phyloP scores from a whole-genome alignment of 1,284 basidiomycete species.

The Heterobasidion occidentale region DNA sequence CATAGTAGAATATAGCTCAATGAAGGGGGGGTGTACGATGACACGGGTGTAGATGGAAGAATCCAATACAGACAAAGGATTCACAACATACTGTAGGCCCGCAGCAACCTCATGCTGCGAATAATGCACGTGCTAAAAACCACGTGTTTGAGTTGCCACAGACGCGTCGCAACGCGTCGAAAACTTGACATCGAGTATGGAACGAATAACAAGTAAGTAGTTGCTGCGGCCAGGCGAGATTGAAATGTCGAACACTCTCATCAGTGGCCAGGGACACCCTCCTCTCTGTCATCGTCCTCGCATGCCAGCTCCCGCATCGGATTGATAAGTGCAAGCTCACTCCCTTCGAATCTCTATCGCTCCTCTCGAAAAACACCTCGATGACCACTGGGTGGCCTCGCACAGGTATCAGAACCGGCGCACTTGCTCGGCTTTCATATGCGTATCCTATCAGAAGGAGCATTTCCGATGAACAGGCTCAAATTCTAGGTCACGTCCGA shows the following conservation, averaged over 20 bases:
- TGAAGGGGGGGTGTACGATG: not conserved
- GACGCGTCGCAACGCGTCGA: no score
- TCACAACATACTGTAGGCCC: no score
- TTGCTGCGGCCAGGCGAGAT: no score
- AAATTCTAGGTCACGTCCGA: no score
- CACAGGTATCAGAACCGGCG: not conserved
- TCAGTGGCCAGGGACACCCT: not conserved
- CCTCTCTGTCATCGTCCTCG: not conserved
- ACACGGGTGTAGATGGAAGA: not conserved
- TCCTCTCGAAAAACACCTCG: not conserved
- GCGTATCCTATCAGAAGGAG: not conserved
- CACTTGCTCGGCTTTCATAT: not conserved
- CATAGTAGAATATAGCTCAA: not conserved
- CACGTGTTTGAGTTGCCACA: no score
- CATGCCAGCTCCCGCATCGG: not conserved
- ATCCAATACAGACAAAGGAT: no score
- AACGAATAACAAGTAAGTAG: no score
- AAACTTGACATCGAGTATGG: no score
- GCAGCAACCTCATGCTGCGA: no score
- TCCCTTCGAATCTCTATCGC: not conserved
- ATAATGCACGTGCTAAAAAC: no score
- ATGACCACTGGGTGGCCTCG: not conserved
- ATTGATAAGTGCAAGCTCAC: not conserved
- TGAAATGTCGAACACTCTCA: no score
- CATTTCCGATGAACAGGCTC: not conserved